phyloP scores from a whole-genome alignment of 345 rosid species.

The Mallotus nudiflorus region DNA sequence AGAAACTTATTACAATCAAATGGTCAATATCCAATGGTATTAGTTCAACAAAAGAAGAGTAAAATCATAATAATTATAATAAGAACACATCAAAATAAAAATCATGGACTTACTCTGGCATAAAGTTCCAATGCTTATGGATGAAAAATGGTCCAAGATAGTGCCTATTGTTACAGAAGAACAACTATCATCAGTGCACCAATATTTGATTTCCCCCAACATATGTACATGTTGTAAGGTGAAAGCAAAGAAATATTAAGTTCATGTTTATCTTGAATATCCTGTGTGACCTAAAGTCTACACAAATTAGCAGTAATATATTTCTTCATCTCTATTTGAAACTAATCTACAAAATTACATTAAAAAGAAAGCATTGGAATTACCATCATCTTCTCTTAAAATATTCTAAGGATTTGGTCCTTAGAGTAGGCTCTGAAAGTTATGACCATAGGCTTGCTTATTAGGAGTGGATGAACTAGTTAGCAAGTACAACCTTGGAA shows the following conservation, averaged over 20 bases:
- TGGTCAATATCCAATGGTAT: conserved; percentile 13
- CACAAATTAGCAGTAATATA: not conserved
- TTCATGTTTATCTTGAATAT: not conserved
- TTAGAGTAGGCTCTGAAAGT: conserved; percentile 78
- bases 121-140: conserved; percentile 87
- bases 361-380: conserved; percentile 17
- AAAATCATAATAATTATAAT: conserved; percentile 13
- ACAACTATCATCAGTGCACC: not conserved
- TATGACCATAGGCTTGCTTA: conserved; percentile 82
- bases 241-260: not conserved
- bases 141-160: conserved; percentile 63
- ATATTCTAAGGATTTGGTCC: conserved; percentile 71
- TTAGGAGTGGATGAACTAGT: conserved; percentile 6
- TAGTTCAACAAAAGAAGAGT: not conserved
- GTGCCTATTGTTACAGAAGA: conserved; percentile 45
- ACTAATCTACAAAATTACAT: no score
- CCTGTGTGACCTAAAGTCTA: not conserved
- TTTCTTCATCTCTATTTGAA: not conserved
- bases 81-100: not conserved
- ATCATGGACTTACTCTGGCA: conserved; percentile 72
- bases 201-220: not conserved
- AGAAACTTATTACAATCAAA: conserved; percentile 49
- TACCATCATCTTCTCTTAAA: conserved; percentile 84
- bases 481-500: conserved; percentile 14
- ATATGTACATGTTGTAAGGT: not conserved